Conservation (phyloP, 2,329 filamentous ascomycete genomes). For the Aureobasidium musti region DNA sequence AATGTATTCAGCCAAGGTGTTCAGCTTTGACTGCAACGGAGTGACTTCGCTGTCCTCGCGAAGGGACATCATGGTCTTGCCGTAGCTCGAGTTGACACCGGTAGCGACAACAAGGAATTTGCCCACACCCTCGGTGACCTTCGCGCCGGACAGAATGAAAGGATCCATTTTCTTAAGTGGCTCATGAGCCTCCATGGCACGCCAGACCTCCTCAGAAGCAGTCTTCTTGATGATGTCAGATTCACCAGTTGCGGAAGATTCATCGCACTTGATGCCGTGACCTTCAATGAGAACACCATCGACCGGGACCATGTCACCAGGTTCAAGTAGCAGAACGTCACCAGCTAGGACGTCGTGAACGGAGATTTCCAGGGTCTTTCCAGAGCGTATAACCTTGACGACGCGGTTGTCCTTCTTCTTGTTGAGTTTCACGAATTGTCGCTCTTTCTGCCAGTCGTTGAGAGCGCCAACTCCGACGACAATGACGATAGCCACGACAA, state of each 20-base stretch:
- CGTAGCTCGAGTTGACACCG: constrained; percentile 72
- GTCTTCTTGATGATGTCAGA: constrained; percentile 71
- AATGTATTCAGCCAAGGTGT: constrained; percentile 75
- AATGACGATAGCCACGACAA: constrained; percentile 73
- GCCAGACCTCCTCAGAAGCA: constrained; percentile 65
- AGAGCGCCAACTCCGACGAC: constrained; percentile 75
- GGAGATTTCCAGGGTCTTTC: constrained; percentile 67
- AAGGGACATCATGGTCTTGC: constrained; percentile 76
- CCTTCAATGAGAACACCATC: constrained; percentile 71
- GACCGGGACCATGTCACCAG: constrained; percentile 70
- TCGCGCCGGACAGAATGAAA: constrained; percentile 84
- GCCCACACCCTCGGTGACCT: constrained; percentile 74
- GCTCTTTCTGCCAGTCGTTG: constrained; percentile 81
- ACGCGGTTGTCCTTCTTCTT: constrained; percentile 74
- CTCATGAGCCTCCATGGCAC: constrained; percentile 63
- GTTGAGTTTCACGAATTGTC: constrained; percentile 77
- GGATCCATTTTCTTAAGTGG: constrained; percentile 70
- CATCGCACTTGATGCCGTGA: constrained; percentile 69
- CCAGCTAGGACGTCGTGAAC: constrained; percentile 72
- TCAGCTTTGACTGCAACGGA: constrained; percentile 75
- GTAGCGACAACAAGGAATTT: constrained; percentile 74
- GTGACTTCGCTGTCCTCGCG: constrained; percentile 76
- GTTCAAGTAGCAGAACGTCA: constrained; percentile 71
- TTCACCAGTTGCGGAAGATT: constrained; percentile 75
- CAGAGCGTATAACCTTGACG: constrained; percentile 76